phyloP scores from a whole-genome alignment of 1,284 basidiomycete genomes.

The Cutaneotrichosporon sp. region DNA sequence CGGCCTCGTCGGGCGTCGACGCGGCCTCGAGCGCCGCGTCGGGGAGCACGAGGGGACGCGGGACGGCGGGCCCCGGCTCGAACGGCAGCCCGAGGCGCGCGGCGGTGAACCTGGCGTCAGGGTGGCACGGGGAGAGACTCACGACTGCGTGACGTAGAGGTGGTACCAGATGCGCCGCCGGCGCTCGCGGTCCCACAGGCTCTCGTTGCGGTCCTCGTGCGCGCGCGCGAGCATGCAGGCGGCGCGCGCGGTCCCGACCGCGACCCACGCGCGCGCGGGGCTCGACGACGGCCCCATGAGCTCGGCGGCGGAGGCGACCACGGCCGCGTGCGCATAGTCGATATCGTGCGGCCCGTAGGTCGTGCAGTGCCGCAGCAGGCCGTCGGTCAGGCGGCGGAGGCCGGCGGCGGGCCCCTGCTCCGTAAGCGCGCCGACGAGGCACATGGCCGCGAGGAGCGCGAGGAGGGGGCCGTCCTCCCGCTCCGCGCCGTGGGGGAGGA shows the following conservation, averaged over 20 bases:
- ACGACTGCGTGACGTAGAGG: not conserved
- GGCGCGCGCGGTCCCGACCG: conserved; percentile 4
- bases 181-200: not conserved
- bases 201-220: conserved; percentile 4
- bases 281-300: not conserved
- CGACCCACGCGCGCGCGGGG: conserved; percentile 1
- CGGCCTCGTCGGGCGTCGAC: not conserved
- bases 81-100: not conserved
- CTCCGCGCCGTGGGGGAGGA: not conserved
- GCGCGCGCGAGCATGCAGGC: not conserved
- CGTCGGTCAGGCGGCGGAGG: not conserved
- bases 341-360: not conserved
- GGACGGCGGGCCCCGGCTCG: not conserved
- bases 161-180: conserved; percentile 1
- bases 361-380: not conserved
- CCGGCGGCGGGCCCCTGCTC: not conserved
- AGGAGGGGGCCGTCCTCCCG: not conserved
- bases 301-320: not conserved
- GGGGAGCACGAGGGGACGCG: not conserved
- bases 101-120: not conserved
- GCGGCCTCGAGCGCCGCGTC: conserved; percentile 1
- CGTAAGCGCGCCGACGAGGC: conserved; percentile 3
- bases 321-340: not conserved
- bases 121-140: too few relatives aligned
- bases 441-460: not conserved